Evolutionary conservation across 257 asterid species (phyloP), one percentile per base, ranked within the genome.

Genomic region (Solanum arcanum): DNA sequence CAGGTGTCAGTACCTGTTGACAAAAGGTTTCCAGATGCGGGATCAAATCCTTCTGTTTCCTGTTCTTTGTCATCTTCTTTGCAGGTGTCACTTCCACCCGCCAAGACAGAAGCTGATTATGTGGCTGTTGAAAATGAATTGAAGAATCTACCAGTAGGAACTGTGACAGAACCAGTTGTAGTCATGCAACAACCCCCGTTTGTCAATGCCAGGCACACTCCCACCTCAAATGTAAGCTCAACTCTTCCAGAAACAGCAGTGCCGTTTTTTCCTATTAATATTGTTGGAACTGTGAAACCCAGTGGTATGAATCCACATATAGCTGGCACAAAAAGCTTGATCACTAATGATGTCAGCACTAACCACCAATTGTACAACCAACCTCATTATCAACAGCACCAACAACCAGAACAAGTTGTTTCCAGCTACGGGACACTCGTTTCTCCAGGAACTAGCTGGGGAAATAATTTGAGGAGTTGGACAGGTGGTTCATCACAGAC

Each of bases 141-240:
- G 88, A 95, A 93, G 94, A 91, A 88, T 78, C 81, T 93, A 86
- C 98, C 92, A 84, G 83, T 93, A 59, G 97, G 96, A 80, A 91
- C 96, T 70, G 93, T 94, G 44, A 94, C 91, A 92, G 96, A 93
- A 88, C 94, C 97, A 2, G 90, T 93, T 31, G 88, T 87, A 12
- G 88, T 91, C 75, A 91, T 90, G 98, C 95, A 93, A 88, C 92
- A 92, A 64, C 92, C 96, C 31, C 92, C 87, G 83, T 88, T 92
- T 35, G 70, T 87, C 21, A 92, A 87, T 62, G 82, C 83, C 20
- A 90, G 91, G 86, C 94, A 88, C 73, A 62, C 81, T 59, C 92
- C 91, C 81, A 88, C 89, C 83, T 73, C 94, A 75, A 90, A 82
- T 87, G 82, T 92, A 23, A 89, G 90, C 86, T 92, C 96, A 64